These are phyloP conservation scores for Ascocoryne sarcoides DNA, from an alignment of 2,329 filamentous ascomycete species.

Conservation along the genomic window DNA sequence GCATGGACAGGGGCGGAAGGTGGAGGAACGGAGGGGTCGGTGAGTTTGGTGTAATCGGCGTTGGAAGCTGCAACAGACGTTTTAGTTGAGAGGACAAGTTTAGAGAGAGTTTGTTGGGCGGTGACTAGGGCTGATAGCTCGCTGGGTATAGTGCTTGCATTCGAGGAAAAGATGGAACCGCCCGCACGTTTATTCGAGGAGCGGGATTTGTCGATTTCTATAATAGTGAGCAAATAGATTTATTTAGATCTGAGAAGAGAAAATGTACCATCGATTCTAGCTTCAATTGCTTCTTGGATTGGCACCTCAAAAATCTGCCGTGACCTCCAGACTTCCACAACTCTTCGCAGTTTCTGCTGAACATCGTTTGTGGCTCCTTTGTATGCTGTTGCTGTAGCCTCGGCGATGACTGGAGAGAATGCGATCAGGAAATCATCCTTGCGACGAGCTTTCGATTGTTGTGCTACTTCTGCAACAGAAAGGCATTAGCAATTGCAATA, in stretches of 20 bases:
- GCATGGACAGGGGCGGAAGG: conserved; percentile 87
- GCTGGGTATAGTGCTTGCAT: conserved; percentile 52
- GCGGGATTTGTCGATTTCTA: conserved; percentile 55
- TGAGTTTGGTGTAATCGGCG: conserved; percentile 76
- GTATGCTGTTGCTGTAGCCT: conserved; percentile 85
- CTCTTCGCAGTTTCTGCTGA: conserved; percentile 77
- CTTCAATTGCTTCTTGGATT: conserved; percentile 74
- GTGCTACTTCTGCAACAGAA: conserved; percentile 66
- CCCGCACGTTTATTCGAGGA: conserved; percentile 46
- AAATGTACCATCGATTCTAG: conserved; percentile 66
- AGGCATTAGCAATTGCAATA: conserved; percentile 13
- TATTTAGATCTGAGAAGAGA: too few species aligned
- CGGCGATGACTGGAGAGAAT: conserved; percentile 84
- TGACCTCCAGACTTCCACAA: conserved; percentile 91
- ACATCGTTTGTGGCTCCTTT: conserved; percentile 80
- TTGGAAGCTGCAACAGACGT: conserved; percentile 62
- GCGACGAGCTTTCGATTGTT: conserved; percentile 86
- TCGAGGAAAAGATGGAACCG: conserved; percentile 61
- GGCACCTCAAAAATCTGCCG: conserved; percentile 73
- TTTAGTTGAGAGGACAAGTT: conserved; percentile 60
- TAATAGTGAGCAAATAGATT: conserved; percentile 6
- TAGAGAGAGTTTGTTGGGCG: conserved; percentile 64
- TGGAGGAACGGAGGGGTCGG: conserved; percentile 56
- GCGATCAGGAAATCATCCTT: conserved; percentile 90
- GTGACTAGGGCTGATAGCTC: conserved; percentile 72